These are phyloP conservation scores for Phytophthora fragariaefolia DNA, from an alignment of 352 stramenopile species.

Conservation along the genomic window DNA sequence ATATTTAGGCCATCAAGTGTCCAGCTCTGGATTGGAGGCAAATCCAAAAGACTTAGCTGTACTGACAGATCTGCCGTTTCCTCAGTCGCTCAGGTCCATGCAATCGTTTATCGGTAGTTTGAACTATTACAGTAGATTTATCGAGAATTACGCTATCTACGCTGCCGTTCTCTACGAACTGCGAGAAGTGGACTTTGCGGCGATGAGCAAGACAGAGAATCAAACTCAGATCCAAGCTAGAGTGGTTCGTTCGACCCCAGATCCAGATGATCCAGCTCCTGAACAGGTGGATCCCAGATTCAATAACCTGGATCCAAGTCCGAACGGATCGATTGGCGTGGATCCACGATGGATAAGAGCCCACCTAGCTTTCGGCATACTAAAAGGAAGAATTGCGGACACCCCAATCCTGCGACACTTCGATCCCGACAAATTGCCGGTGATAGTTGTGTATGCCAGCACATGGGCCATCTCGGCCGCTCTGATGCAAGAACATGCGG, in stretches of 20 bases:
- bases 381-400: not conserved
- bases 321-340: too few species aligned
- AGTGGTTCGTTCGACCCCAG: not conserved
- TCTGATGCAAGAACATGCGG: not conserved
- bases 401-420: not conserved
- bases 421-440: not conserved
- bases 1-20: constrained; percentile 19
- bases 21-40: constrained; percentile 5
- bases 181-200: constrained; percentile 14
- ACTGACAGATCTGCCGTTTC: constrained; percentile 19
- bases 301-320: too few species aligned
- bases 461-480: not conserved
- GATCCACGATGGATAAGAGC: not conserved
- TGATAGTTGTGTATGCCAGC: not conserved
- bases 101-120: constrained; percentile 29
- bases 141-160: constrained; percentile 21
- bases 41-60: constrained; percentile 14
- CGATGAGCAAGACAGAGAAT: not conserved
- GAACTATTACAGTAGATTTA: constrained; percentile 28
- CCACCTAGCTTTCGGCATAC: not conserved
- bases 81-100: not conserved
- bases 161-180: constrained; percentile 6
- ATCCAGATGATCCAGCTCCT: not conserved
- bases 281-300: too few species aligned
- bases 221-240: not conserved